These are phyloP conservation scores for Elsinoe fawcettii DNA, from an alignment of 2,329 filamentous ascomycete genomes.

Conservation along the genomic window DNA sequence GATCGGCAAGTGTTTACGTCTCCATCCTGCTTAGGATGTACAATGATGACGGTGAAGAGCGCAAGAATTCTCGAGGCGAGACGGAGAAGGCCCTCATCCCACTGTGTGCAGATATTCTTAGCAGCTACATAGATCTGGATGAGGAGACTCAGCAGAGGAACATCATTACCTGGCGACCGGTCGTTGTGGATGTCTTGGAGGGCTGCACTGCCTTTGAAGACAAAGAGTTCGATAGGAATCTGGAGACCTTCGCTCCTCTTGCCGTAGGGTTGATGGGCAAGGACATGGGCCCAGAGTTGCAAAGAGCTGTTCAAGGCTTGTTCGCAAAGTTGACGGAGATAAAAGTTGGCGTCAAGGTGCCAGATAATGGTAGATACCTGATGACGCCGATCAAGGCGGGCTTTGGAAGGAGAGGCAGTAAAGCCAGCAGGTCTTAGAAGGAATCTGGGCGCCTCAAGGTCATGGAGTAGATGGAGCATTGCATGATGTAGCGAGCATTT, in stretches of 20 bases:
- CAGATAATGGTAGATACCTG: constrained; percentile 11
- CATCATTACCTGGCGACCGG: constrained; percentile 92
- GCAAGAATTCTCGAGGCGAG: constrained; percentile 67
- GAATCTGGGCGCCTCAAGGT: not conserved
- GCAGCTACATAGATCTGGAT: constrained; percentile 75
- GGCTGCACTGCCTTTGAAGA: constrained; percentile 80
- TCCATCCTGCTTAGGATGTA: constrained; percentile 97
- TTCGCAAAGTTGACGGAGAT: constrained; percentile 78
- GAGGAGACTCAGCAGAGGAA: constrained; percentile 96
- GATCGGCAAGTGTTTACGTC: constrained; percentile 88
- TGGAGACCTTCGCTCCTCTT: constrained; percentile 78
- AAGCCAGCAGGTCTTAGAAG: constrained; percentile 7
- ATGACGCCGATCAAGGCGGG: constrained; percentile 12
- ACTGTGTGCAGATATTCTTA: constrained; percentile 88
- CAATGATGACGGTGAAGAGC: constrained; percentile 75
- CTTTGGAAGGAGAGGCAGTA: constrained; percentile 8
- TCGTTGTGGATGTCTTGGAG: constrained; percentile 93
- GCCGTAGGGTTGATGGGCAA: constrained; percentile 73
- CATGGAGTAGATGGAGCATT: not conserved
- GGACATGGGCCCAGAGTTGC: constrained; percentile 72
- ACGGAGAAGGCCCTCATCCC: constrained; percentile 90
- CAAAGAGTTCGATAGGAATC: constrained; percentile 69
- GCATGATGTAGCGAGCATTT: constrained; percentile 12
- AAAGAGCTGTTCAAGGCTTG: constrained; percentile 67
- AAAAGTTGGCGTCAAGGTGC: constrained; percentile 35